These are phyloP conservation scores for Canariomyces notabilis DNA, from an alignment of 2,329 filamentous ascomycete species.

Conservation along the genomic window DNA sequence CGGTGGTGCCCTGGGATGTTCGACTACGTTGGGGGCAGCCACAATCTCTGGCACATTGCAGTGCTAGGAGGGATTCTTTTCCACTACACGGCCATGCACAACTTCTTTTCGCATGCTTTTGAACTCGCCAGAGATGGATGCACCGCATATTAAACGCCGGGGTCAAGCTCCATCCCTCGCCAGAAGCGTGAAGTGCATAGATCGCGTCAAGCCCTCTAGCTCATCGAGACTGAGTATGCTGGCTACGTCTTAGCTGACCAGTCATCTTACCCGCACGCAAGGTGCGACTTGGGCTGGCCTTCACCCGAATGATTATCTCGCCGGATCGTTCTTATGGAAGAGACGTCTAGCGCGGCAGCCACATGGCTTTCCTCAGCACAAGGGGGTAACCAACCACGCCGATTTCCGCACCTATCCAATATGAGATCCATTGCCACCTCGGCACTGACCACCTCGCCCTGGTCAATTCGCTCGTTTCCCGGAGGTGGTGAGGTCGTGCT, in stretches of 20 bases:
- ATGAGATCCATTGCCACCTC: conserved; percentile 22
- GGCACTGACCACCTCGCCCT: conserved; percentile 4
- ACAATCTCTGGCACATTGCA: conserved; percentile 96
- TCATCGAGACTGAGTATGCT: too few relatives aligned
- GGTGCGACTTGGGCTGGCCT: too few relatives aligned
- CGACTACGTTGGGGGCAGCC: conserved; percentile 90
- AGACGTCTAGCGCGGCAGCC: background rate
- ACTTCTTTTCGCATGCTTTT: conserved; percentile 81
- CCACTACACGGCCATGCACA: conserved; percentile 93
- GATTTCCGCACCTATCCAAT: conserved; percentile 26
- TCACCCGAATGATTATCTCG: background rate
- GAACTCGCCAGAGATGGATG: conserved; percentile 59
- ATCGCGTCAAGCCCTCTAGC: background rate
- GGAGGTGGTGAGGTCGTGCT: background rate
- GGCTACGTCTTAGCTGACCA: too few relatives aligned
- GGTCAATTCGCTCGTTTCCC: background rate
- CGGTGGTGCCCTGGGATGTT: conserved; percentile 89
- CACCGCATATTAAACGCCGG: conserved; percentile 41
- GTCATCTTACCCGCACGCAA: too few relatives aligned
- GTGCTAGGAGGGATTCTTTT: conserved; percentile 95
- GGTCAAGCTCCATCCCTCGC: background rate
- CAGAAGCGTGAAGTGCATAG: too few relatives aligned
- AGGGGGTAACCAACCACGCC: conserved; percentile 24
- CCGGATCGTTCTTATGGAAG: too few relatives aligned
- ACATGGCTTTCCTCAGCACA: conserved; percentile 20